Evolutionary conservation across 768 basidiomycete species (phyloP).

Genomic region (Lepiota subincarnata): DNA sequence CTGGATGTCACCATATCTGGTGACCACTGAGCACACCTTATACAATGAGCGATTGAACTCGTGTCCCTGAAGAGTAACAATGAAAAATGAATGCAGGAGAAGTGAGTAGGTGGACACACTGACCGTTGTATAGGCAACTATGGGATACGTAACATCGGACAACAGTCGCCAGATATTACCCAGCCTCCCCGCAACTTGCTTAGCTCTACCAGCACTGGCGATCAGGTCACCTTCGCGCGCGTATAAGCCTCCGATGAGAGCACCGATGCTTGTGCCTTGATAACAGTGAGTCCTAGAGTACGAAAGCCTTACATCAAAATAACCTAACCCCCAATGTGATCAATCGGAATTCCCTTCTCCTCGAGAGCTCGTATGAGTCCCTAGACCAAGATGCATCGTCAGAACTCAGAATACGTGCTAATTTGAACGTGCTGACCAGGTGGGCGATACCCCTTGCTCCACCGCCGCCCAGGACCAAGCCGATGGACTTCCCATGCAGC

Average conservation of each 20-base stretch:
- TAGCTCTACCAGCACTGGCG: slow-evolving; percentile 78
- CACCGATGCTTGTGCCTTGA: slow-evolving; percentile 82
- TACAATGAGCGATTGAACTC: slow-evolving; percentile 95
- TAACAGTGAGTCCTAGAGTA: slow-evolving; percentile 1
- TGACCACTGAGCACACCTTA: slow-evolving; percentile 48
- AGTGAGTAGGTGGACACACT: slow-evolving; percentile 11
- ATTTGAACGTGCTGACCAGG: slow-evolving; percentile 24
- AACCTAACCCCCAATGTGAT: slow-evolving; percentile 75
- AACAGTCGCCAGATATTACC: slow-evolving; percentile 91
- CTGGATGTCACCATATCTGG: not conserved
- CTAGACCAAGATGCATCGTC: slow-evolving; percentile 33
- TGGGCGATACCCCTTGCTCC: slow-evolving; percentile 75
- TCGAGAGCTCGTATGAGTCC: slow-evolving; percentile 92
- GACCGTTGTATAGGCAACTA: slow-evolving; percentile 88
- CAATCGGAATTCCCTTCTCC: slow-evolving; percentile 90
- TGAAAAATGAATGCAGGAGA: not conserved
- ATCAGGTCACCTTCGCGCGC: slow-evolving; percentile 92
- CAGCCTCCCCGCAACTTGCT: slow-evolving; percentile 91
- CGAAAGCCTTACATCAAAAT: slow-evolving; percentile 1
- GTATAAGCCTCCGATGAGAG: slow-evolving; percentile 91
- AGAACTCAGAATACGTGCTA: not conserved
- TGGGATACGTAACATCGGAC: slow-evolving; percentile 89
- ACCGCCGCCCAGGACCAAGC: slow-evolving; percentile 94
- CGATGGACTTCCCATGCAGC: slow-evolving; percentile 90
- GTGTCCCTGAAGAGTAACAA: slow-evolving; percentile 57